phyloP scores from a whole-genome alignment of 2,329 filamentous ascomycete species.

The Aspergillus brasiliensis region DNA sequence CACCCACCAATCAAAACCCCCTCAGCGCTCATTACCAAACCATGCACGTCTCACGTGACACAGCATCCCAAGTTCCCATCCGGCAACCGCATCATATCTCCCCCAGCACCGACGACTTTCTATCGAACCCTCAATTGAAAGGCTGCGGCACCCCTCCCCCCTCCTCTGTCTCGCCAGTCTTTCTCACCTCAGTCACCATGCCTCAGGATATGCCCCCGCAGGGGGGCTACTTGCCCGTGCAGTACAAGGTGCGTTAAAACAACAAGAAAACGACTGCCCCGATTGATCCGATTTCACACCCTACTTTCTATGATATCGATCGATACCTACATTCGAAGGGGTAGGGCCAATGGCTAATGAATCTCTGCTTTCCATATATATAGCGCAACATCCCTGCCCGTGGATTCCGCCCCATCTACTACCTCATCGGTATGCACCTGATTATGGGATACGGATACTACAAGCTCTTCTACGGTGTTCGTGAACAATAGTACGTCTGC shows the following conservation, averaged over 20 bases:
- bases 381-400: constrained; percentile 89
- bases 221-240: constrained; percentile 93
- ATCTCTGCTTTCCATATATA: not conserved
- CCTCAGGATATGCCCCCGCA: constrained; percentile 95
- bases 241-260: constrained; percentile 77
- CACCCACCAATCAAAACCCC: constrained; percentile 31
- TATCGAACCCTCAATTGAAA: no score
- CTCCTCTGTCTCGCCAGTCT: constrained; percentile 17
- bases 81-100: constrained; percentile 21
- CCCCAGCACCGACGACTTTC: no score
- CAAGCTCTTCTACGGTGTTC: constrained; percentile 76
- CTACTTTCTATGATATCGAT: not conserved
- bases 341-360: no score
- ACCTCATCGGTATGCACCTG: constrained; percentile 74
- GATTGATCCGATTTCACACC: not conserved
- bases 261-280: no score
- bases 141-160: constrained; percentile 18
- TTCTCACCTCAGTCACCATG: constrained; percentile 59
- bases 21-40: constrained; percentile 35
- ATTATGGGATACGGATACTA: constrained; percentile 93
- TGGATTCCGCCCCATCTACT: constrained; percentile 80
- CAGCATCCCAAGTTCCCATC: constrained; percentile 31
- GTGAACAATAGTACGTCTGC: constrained; percentile 83
- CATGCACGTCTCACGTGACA: constrained; percentile 28
- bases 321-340: not conserved